Percentiles rank a stretch among this genome's conserved stretches.
These are phyloP conservation scores for Erodium trifolium DNA, from an alignment of 441 rosid species.

Conservation along the genomic window DNA sequence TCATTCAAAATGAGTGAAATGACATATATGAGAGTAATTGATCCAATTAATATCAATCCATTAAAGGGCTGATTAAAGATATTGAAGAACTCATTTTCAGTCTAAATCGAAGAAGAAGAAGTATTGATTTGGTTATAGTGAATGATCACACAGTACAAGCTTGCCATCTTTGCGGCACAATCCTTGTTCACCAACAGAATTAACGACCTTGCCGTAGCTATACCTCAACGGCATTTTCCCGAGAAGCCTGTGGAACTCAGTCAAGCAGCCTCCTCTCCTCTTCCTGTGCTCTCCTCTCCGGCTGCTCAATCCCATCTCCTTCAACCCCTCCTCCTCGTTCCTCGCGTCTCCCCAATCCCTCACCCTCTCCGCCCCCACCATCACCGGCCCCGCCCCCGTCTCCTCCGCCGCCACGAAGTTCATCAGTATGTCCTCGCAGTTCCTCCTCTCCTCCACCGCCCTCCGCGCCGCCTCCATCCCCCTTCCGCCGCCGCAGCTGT, in stretches of 20 bases:
- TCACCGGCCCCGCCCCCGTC: slow-evolving; percentile 49
- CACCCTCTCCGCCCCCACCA: slow-evolving; percentile 66
- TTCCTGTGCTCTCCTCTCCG: slow-evolving; percentile 68
- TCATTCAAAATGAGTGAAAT: too few species aligned
- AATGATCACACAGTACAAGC: slow-evolving; percentile 52
- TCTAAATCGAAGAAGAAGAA: too few species aligned
- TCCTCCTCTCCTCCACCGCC: slow-evolving; percentile 51
- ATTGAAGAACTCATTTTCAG: too few species aligned
- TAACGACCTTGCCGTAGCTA: slow-evolving; percentile 59
- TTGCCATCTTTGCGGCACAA: slow-evolving; percentile 56
- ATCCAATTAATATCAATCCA: too few species aligned
- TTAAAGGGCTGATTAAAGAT: too few species aligned
- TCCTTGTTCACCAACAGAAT: slow-evolving; percentile 81
- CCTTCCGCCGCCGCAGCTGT: slow-evolving; percentile 45
- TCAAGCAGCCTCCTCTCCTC: slow-evolving; percentile 68
- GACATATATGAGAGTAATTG: too few species aligned
- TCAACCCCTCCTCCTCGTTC: slow-evolving; percentile 38
- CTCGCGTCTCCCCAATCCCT: slow-evolving; percentile 90
- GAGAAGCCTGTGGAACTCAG: slow-evolving; percentile 52
- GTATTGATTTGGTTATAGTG: background rate
- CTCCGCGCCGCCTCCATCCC: slow-evolving; percentile 50
- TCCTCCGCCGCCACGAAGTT: slow-evolving; percentile 64
- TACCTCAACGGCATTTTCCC: slow-evolving; percentile 77
- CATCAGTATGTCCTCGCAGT: slow-evolving; percentile 88
- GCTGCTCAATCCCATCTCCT: slow-evolving; percentile 69